Conservation (phyloP, 306 rosid species). For the Medicago arabica region DNA sequence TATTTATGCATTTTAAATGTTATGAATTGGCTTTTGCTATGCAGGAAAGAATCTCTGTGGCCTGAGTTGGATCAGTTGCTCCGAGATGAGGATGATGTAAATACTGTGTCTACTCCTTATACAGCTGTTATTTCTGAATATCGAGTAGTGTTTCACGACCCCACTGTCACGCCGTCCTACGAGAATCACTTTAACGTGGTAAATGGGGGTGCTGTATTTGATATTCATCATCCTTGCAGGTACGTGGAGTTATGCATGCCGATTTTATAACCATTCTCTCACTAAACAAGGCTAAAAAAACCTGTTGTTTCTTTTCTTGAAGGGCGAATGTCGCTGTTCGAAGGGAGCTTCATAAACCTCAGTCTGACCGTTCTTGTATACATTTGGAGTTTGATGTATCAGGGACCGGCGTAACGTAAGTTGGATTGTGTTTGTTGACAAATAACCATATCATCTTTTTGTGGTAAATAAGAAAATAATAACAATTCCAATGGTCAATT, state of each 20-base stretch:
- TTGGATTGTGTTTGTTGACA: slow-evolving; percentile 37
- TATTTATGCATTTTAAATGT: slow-evolving; percentile 36
- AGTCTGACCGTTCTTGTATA: slow-evolving; percentile 86
- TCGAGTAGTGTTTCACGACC: slow-evolving; percentile 74
- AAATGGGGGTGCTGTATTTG: slow-evolving; percentile 71
- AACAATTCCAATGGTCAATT: not conserved
- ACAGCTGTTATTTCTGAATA: slow-evolving; percentile 77
- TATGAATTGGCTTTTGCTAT: slow-evolving; percentile 37
- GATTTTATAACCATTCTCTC: slow-evolving; percentile 36
- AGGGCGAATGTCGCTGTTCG: slow-evolving; percentile 77
- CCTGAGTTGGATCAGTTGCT: slow-evolving; percentile 85
- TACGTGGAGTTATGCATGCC: slow-evolving; percentile 41
- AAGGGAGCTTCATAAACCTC: slow-evolving; percentile 83
- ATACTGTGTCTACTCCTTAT: slow-evolving; percentile 75
- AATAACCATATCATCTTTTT: slow-evolving; percentile 9
- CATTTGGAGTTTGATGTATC: slow-evolving; percentile 86
- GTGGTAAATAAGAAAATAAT: slow-evolving; percentile 19
- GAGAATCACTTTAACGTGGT: slow-evolving; percentile 51
- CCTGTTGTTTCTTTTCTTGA: slow-evolving; percentile 40
- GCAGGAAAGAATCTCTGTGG: slow-evolving; percentile 84
- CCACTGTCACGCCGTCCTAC: slow-evolving; percentile 42
- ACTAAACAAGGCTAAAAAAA: slow-evolving; percentile 33
- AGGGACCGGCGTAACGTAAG: slow-evolving; percentile 72
- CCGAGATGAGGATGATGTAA: slow-evolving; percentile 70
- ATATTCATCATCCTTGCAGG: slow-evolving; percentile 96